Percentiles rank a stretch among this genome's conserved stretches.
Conservation (phyloP, 2,329 filamentous ascomycete genomes). For the Simplicillium sp. region DNA sequence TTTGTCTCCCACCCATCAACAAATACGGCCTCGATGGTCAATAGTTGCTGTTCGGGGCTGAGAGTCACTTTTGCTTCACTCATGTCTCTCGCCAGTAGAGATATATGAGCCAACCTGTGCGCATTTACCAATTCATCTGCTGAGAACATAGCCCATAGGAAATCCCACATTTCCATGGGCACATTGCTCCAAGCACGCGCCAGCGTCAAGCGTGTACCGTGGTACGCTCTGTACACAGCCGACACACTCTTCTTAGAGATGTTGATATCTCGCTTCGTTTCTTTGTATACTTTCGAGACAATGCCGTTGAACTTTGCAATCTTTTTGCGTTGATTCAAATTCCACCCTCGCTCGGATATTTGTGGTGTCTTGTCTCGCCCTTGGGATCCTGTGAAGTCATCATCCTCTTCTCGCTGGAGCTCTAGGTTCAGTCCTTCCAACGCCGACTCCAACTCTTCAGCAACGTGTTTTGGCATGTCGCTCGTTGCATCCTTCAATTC, state of each 20-base stretch:
- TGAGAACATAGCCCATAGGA: conserved; percentile 56
- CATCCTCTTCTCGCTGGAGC: conserved; percentile 14
- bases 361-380: conserved; percentile 15
- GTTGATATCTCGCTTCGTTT: conserved; percentile 16
- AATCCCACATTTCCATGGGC: conserved; percentile 50
- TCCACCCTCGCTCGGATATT: conserved; percentile 27
- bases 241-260: conserved; percentile 25
- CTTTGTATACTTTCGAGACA: conserved; percentile 17
- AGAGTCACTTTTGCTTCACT: conserved; percentile 46
- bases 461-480: conserved; percentile 20
- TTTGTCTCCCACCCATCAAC: conserved; percentile 48
- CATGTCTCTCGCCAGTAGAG: conserved; percentile 57
- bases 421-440: conserved; percentile 9
- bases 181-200: conserved; percentile 41
- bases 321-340: conserved; percentile 26
- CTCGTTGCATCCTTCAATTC: conserved; percentile 21
- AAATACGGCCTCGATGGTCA: conserved; percentile 61
- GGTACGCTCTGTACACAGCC: conserved; percentile 40
- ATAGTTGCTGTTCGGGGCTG: conserved; percentile 47
- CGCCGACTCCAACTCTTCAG: conserved; percentile 19
- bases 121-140: conserved; percentile 38
- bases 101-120: conserved; percentile 51
- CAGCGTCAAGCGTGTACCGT: conserved; percentile 32
- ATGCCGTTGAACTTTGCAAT: conserved; percentile 24
- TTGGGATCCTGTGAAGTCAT: conserved; percentile 10